These are phyloP conservation scores for Cucumis melo DNA, from an alignment of 306 rosid species.

Conservation along the genomic window DNA sequence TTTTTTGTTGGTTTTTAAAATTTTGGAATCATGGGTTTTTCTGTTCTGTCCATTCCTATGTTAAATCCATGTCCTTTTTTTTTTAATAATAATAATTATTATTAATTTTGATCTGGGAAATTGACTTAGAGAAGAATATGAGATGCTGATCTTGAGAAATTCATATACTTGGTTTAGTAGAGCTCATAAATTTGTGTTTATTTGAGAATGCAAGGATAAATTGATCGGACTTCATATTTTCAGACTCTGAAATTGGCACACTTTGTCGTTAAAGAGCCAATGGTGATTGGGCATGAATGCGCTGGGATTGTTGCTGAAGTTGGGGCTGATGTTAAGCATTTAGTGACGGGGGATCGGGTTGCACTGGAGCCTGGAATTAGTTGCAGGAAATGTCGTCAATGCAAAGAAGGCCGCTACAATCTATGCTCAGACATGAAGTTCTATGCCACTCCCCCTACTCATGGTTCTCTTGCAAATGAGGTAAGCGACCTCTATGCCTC, in stretches of 20 bases:
- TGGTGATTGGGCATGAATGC: constrained; percentile 95
- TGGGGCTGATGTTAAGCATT: constrained; percentile 44
- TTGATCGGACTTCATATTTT: constrained; percentile 4
- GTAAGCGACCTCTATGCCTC: constrained; percentile 19
- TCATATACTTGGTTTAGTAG: neutral
- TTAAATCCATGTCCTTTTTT: neutral
- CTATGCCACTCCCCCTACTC: constrained; percentile 80
- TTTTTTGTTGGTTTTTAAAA: neutral
- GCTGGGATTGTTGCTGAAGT: constrained; percentile 82
- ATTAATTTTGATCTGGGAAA: neutral
- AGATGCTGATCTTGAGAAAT: neutral
- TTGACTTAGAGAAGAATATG: neutral
- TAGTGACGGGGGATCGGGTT: constrained; percentile 61
- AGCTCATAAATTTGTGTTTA: neutral
- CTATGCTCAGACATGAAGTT: constrained; percentile 82
- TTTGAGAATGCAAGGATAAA: neutral
- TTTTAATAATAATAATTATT: no score
- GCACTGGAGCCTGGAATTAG: constrained; percentile 85
- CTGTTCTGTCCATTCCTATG: neutral
- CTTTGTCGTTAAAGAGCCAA: constrained; percentile 69
- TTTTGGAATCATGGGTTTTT: neutral
- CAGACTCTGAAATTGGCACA: constrained; percentile 70
- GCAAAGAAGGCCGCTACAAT: constrained; percentile 79
- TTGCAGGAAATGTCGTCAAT: constrained; percentile 67
- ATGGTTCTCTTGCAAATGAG: constrained; percentile 91